These are phyloP conservation scores for Cladosporium halotolerans DNA, from an alignment of 2,329 filamentous ascomycete species.

Conservation along the genomic window DNA sequence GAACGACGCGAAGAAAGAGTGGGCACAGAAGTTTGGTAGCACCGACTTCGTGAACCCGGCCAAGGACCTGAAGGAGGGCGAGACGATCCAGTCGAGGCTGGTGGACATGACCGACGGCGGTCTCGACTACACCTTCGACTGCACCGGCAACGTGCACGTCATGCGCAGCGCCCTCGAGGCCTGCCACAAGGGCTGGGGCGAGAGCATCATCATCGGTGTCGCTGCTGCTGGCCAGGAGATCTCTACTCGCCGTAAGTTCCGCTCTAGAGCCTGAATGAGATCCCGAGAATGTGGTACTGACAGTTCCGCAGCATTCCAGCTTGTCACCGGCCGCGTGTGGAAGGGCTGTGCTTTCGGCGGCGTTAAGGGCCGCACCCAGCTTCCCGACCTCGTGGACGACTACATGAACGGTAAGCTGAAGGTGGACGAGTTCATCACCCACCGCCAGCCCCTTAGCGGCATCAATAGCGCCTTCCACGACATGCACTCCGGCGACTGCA, in stretches of 20 bases:
- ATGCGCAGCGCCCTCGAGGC: conserved; percentile 95
- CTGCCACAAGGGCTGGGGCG: conserved; percentile 98
- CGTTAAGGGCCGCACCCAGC: conserved; percentile 93
- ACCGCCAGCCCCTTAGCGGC: conserved; percentile 72
- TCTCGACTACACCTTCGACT: conserved; percentile 98
- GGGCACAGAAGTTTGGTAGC: conserved; percentile 89
- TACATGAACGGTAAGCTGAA: conserved; percentile 87
- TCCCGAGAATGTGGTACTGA: conserved; percentile 11
- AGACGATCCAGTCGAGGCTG: conserved; percentile 84
- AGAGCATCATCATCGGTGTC: conserved; percentile 96
- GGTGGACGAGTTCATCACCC: conserved; percentile 99
- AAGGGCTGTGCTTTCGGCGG: conserved; percentile 96
- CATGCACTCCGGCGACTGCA: conserved; percentile 97
- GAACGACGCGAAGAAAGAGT: conserved; percentile 85
- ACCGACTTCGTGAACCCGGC: conserved; percentile 95
- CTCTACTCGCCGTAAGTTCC: conserved; percentile 75
- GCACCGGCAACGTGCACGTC: conserved; percentile 92
- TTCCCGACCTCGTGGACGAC: conserved; percentile 78
- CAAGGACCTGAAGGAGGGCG: conserved; percentile 52
- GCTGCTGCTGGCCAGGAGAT: conserved; percentile 96
- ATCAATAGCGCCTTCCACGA: conserved; percentile 88
- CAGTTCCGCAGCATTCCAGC: conserved; percentile 71
- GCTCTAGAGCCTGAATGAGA: neutral
- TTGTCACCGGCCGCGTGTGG: conserved; percentile 96
- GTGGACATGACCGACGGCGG: conserved; percentile 97